Conservation (phyloP, 306 rosid genomes). For the Glycyrrhiza uralensis region DNA sequence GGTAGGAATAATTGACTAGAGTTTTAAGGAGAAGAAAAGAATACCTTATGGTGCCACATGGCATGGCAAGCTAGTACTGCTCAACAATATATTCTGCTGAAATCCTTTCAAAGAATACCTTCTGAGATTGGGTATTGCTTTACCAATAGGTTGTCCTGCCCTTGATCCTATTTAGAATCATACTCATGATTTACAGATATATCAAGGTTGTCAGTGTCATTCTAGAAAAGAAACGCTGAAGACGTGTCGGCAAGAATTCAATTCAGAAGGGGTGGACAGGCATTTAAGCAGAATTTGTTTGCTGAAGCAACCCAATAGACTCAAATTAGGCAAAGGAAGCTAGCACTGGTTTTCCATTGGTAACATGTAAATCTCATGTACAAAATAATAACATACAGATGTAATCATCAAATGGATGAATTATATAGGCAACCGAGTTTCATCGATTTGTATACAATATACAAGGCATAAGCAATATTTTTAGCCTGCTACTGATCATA, state of each 20-base stretch:
- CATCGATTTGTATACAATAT: conserved; percentile 50
- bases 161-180: neutral
- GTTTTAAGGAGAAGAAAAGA: neutral
- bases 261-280: neutral
- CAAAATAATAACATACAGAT: conserved; percentile 43
- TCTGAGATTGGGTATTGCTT: neutral
- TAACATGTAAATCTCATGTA: conserved; percentile 29
- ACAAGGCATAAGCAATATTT: conserved; percentile 47
- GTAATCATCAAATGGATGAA: conserved; percentile 28
- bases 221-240: neutral
- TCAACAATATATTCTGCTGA: neutral
- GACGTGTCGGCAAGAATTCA: neutral
- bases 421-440: conserved; percentile 37
- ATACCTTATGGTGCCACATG: neutral
- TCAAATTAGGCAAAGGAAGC: neutral
- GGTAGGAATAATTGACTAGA: neutral
- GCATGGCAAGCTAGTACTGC: neutral
- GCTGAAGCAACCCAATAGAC: neutral
- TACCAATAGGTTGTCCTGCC: neutral
- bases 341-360: neutral
- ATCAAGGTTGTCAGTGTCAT: neutral
- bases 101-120: neutral
- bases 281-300: neutral
- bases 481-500: conserved; percentile 31
- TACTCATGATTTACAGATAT: neutral